Percentiles rank a stretch among this genome's conserved stretches.
These are phyloP conservation scores for Penstemon newberryi DNA, from an alignment of 257 asterid genomes.

Conservation along the genomic window DNA sequence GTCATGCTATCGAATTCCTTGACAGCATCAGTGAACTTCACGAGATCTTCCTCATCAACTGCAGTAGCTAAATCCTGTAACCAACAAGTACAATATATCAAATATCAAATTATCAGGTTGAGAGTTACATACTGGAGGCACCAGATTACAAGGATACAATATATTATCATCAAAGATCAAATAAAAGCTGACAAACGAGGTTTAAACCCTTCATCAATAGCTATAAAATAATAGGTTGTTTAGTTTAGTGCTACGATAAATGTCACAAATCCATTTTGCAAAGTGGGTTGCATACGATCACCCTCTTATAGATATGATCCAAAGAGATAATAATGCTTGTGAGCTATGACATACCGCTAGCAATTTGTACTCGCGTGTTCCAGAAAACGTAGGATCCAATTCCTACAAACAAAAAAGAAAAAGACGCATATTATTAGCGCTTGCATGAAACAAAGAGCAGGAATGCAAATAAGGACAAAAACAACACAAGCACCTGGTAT, in stretches of 20 bases:
- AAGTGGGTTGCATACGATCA: slow-evolving; percentile 16
- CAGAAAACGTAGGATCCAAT: slow-evolving; percentile 93
- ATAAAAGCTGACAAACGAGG: background rate
- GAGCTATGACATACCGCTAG: slow-evolving; percentile 52
- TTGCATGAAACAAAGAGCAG: slow-evolving; percentile 6
- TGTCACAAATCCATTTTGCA: background rate
- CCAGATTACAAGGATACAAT: slow-evolving; percentile 2
- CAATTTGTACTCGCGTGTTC: slow-evolving; percentile 86
- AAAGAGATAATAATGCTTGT: slow-evolving; percentile 3
- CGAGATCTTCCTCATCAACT: slow-evolving; percentile 91
- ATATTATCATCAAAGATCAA: background rate
- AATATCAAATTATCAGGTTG: slow-evolving; percentile 16
- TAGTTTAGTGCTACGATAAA: slow-evolving; percentile 8
- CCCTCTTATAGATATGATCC: background rate
- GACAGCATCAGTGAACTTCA: slow-evolving; percentile 90
- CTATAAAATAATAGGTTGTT: slow-evolving; percentile 9
- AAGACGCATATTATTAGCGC: slow-evolving; percentile 20
- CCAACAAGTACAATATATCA: background rate
- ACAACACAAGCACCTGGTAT: slow-evolving; percentile 64
- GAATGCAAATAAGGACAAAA: slow-evolving; percentile 17
- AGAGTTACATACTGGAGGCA: background rate
- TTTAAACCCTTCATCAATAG: slow-evolving; percentile 8
- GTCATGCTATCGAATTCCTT: slow-evolving; percentile 96
- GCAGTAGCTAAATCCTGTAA: slow-evolving; percentile 81
- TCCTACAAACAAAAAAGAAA: slow-evolving; percentile 52